Conservation (phyloP, 1,139 yeast species). For the Geotrichum phurueaensis region DNA sequence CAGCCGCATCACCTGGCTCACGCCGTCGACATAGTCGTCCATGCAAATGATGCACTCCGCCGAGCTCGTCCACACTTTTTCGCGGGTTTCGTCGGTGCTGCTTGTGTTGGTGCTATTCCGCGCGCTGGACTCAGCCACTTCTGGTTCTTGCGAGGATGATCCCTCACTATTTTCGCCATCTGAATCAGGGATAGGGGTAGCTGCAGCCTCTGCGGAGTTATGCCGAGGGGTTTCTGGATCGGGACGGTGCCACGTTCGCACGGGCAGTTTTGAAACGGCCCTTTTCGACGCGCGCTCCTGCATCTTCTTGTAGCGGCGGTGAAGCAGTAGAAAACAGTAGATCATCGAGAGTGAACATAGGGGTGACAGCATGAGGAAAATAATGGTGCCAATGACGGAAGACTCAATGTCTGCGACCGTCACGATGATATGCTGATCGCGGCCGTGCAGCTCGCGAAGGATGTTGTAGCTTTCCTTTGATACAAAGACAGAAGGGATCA, state of each 20-base stretch:
- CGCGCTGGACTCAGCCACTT: neutral
- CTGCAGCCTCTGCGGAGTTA: neutral
- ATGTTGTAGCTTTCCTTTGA: slow-evolving; percentile 32
- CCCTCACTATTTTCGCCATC: neutral
- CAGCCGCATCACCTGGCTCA: slow-evolving; percentile 35
- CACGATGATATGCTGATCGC: slow-evolving; percentile 30
- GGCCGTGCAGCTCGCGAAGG: slow-evolving; percentile 20
- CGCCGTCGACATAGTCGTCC: slow-evolving; percentile 37
- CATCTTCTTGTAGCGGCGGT: slow-evolving; percentile 34
- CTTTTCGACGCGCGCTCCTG: slow-evolving; percentile 37
- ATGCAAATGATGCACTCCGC: slow-evolving; percentile 41
- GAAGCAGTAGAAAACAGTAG: slow-evolving; percentile 35
- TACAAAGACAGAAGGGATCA: slow-evolving; percentile 39
- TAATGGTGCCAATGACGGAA: slow-evolving; percentile 35
- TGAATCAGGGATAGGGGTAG: neutral
- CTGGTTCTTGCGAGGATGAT: neutral
- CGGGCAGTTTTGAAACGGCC: slow-evolving; percentile 36
- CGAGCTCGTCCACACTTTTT: slow-evolving; percentile 34
- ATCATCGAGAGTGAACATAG: slow-evolving; percentile 38
- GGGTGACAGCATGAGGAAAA: slow-evolving; percentile 39
- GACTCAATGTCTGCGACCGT: slow-evolving; percentile 31
- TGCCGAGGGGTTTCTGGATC: neutral
- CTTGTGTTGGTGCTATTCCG: neutral
- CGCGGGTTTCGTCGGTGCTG: slow-evolving; percentile 10
- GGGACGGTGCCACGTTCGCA: slow-evolving; percentile 31